These are phyloP conservation scores for Aeminium ludgeri DNA, from an alignment of 495 filamentous ascomycete species.

Conservation along the genomic window DNA sequence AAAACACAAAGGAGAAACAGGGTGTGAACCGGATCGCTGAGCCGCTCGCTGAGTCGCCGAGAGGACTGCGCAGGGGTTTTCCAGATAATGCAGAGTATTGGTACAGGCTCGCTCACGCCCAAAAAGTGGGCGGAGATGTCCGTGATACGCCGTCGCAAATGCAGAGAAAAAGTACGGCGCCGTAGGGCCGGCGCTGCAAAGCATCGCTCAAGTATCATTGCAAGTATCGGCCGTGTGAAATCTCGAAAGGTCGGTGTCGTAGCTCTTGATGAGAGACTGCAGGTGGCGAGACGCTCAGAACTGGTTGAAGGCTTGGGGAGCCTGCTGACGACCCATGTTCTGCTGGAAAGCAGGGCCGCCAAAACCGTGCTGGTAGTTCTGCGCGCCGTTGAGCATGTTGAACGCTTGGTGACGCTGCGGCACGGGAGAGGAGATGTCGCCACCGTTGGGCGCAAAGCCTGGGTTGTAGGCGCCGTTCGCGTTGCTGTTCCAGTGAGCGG, in stretches of 20 bases:
- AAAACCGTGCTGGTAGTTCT: conserved; percentile 3
- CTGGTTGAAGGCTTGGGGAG: not conserved
- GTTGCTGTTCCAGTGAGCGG: conserved; percentile 8
- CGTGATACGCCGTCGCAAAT: not conserved
- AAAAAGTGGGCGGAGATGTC: not conserved
- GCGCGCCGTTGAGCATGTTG: conserved; percentile 8
- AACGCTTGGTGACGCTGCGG: conserved; percentile 11
- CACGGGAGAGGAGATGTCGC: conserved; percentile 9
- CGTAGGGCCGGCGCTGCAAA: not conserved
- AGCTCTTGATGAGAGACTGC: not conserved
- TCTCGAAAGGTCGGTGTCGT: not conserved
- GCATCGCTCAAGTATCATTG: not conserved
- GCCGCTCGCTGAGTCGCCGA: too few relatives aligned
- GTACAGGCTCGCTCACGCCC: not conserved
- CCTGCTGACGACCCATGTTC: not conserved
- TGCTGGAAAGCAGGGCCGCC: conserved; percentile 3
- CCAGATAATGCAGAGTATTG: not conserved
- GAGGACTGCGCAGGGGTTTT: too few relatives aligned
- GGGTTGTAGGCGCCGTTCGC: not conserved
- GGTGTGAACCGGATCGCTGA: too few relatives aligned
- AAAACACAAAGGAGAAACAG: too few relatives aligned
- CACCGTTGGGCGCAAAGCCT: not conserved
- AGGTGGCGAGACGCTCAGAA: not conserved
- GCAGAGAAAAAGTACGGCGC: not conserved
- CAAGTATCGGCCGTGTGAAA: not conserved